A percentile compares a stretch with the other conserved stretches of the same genome.
Conservation (phyloP, 1,284 basidiomycete species). For the Naganishia liquefaciens region DNA sequence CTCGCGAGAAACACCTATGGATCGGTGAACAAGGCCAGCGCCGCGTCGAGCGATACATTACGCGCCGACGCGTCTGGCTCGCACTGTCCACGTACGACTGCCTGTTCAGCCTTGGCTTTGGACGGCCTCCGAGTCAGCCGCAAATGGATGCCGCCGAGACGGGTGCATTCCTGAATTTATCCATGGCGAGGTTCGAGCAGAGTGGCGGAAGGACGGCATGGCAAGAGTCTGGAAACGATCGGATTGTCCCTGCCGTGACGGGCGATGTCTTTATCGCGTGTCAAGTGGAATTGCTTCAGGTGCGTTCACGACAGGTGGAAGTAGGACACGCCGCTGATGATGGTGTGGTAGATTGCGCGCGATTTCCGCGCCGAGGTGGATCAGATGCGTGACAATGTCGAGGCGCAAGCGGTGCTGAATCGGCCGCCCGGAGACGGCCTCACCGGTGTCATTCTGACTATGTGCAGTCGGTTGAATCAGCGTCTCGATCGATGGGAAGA, state of each 20-base stretch:
- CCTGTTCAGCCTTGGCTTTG: conserved; percentile 43
- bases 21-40: conserved; percentile 37
- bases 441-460: conserved; percentile 33
- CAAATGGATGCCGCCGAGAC: conserved; percentile 39
- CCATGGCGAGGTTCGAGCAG: conserved; percentile 30
- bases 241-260: conserved; percentile 37
- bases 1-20: conserved; percentile 32
- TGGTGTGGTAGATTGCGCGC: conserved; percentile 36
- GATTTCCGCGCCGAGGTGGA: conserved; percentile 43
- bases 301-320: not conserved
- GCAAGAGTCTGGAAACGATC: conserved; percentile 37
- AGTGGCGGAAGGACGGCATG: conserved; percentile 29
- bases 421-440: conserved; percentile 35
- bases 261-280: conserved; percentile 45
- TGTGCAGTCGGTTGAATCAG: conserved; percentile 42
- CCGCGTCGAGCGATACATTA: conserved; percentile 39
- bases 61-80: conserved; percentile 44
- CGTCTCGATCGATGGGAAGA: conserved; percentile 43
- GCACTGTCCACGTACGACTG: conserved; percentile 42
- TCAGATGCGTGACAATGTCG: conserved; percentile 34
- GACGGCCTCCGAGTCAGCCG: conserved; percentile 41
- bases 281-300: conserved; percentile 41
- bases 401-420: conserved; percentile 36
- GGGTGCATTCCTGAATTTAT: conserved; percentile 39
- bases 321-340: conserved; percentile 10